A percentile compares a stretch with the other conserved stretches of the same genome.
Conservation (phyloP, 768 basidiomycete genomes). For the Xerocomus spinulosus region DNA sequence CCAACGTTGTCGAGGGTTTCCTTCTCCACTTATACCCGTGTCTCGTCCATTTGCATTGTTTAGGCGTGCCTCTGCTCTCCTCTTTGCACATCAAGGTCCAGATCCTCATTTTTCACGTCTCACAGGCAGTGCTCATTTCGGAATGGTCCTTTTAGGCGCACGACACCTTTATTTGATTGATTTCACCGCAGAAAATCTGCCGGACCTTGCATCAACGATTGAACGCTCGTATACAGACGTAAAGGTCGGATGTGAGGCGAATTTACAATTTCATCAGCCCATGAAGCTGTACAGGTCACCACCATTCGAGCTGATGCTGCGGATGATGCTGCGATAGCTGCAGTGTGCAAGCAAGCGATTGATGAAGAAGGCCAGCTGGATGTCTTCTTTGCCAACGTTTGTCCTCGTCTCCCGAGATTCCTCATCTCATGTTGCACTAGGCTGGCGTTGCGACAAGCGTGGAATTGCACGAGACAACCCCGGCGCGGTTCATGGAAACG, state of each 20-base stretch:
- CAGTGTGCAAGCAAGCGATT: slow-evolving; percentile 66
- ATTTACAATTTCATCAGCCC: slow-evolving; percentile 3
- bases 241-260: slow-evolving; percentile 44
- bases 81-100: slow-evolving; percentile 77
- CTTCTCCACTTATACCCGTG: slow-evolving; percentile 11
- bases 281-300: slow-evolving; percentile 59
- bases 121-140: slow-evolving; percentile 1
- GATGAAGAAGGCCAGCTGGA: slow-evolving; percentile 84
- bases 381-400: slow-evolving; percentile 92
- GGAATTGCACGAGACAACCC: slow-evolving; percentile 48
- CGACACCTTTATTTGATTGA: slow-evolving; percentile 75
- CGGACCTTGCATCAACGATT: slow-evolving; percentile 66
- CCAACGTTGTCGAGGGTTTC: slow-evolving; percentile 5
- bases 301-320: slow-evolving; percentile 78
- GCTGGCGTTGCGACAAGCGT: slow-evolving; percentile 56
- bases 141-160: slow-evolving; percentile 47
- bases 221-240: slow-evolving; percentile 67
- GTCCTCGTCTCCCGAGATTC: slow-evolving; percentile 15
- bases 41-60: slow-evolving; percentile 3
- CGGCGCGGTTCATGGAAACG: slow-evolving; percentile 65
- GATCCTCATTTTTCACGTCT: not conserved
- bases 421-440: slow-evolving; percentile 34
- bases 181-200: slow-evolving; percentile 62
- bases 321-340: slow-evolving; percentile 63
- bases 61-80: slow-evolving; percentile 67